Evolutionary conservation across 2,329 filamentous ascomycete species (phyloP).

Genomic region (Aspergillus sp.): DNA sequence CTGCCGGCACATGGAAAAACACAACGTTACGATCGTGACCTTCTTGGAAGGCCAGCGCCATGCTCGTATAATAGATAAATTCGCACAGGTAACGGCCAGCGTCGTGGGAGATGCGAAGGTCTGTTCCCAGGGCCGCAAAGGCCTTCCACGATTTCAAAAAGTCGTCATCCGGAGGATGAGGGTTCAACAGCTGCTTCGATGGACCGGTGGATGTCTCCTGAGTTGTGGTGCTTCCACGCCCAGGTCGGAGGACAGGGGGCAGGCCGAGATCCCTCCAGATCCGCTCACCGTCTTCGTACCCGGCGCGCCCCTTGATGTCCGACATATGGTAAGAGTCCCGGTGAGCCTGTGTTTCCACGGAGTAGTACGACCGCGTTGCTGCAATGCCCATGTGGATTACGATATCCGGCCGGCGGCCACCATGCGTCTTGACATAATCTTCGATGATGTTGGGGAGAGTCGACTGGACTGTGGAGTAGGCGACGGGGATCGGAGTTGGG

Average conservation of each 20-base stretch:
- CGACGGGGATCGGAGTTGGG: conserved; percentile 65
- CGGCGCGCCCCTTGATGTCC: conserved; percentile 62
- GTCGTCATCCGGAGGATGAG: conserved; percentile 31
- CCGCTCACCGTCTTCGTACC: conserved; percentile 46
- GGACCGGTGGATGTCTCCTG: neutral
- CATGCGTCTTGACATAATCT: conserved; percentile 38
- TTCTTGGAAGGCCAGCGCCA: conserved; percentile 45
- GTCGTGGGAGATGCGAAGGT: conserved; percentile 62
- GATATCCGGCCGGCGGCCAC: conserved; percentile 56
- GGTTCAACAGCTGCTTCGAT: conserved; percentile 6
- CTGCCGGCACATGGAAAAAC: conserved; percentile 71
- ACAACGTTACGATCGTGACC: conserved; percentile 48
- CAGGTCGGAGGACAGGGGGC: conserved; percentile 54
- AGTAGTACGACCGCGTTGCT: conserved; percentile 61
- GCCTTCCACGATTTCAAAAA: conserved; percentile 36
- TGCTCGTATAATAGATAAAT: conserved; percentile 71
- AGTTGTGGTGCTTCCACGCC: conserved; percentile 19
- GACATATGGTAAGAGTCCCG: conserved; percentile 67
- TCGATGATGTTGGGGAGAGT: conserved; percentile 64
- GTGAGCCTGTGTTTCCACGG: conserved; percentile 67
- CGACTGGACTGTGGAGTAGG: conserved; percentile 64
- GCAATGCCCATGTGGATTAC: conserved; percentile 81
- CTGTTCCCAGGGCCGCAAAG: conserved; percentile 27
- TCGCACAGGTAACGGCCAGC: conserved; percentile 74
- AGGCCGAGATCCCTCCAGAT: conserved; percentile 52